Evolutionary conservation across 2,329 filamentous ascomycete species (phyloP), one percentile per base, ranked within the genome.

Genomic region (Diaporthe amygdali): DNA sequence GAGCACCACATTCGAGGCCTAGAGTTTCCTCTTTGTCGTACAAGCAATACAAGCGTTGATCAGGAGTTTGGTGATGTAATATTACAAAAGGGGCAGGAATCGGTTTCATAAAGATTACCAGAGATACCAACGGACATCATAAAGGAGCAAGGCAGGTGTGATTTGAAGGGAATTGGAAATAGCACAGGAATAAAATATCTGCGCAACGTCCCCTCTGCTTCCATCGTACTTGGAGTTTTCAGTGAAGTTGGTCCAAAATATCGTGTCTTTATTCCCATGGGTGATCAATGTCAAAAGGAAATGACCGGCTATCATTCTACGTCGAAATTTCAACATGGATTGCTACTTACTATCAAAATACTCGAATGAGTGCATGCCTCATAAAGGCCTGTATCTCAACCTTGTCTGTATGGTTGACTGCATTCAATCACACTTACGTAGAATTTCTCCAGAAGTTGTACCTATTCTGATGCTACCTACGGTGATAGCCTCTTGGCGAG

Each of bases 21-120:
- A 75, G 75, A 67, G 79, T 75, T 73, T 75, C 78, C 55, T 77
- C 78, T 73, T 44, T 61, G 17, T 30, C 59, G 27, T 66, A 49
- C 30, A 64, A 37, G 30, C 44, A 49, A 37, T 41, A 69, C 17
- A 39, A 56, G 27, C 64, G 39, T 56, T 67, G 34, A 67, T 25
- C 17, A 47, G 59, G 59, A 64, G 59, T 64, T 49, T 37, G 44
- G 59, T n/a, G 44, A 37, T 47, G 41, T 34, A 14, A 8, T 47
- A 49, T 49, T 49, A 44, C 30, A 64, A 49, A 49, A 17, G n/a
- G 41, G 44, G 20, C 25, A 30, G 44, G 27, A 7, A 14, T 39
- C 41, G 59, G 9, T 47, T 63, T 63, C 47, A 37, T 44, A 46
- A 22, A 34, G 41, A 68, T 59, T 49, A 68, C 22, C 66, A 59